Base-by-base conservation (phyloP, 129 eudicot genomes). In the Sambucus nigra region DNA sequence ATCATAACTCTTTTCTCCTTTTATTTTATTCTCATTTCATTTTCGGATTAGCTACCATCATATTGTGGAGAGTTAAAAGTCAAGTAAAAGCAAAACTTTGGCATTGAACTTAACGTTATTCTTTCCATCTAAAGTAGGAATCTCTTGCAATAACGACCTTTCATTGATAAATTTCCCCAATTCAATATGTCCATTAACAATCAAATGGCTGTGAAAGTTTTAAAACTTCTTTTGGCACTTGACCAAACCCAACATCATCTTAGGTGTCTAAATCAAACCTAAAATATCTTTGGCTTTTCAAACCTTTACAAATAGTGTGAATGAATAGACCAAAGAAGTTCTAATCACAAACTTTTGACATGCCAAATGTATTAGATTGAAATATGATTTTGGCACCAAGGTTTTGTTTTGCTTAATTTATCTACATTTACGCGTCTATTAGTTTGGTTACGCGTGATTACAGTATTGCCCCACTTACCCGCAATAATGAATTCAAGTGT, bases 301-400 rank as follows among this genome's bases (percentile, higher is more conserved):
- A 25, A 18, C 40, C 59, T 31, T 53, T 26, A 31, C 13, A 7
- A 53, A 17, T 13, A 53, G 59, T 53, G 24, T 13, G 13, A 31
- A 18, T n/a, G 31, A 53, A 53, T 29, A 28, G 59, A 29, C 59
- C n/a, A n/a, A 53, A 31, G 14, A 42, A 53, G 42, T 32, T 28
- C 9, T 20, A 16, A 21, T 53, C 59, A 53, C 58, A 53, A 31
- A 17, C 59, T 53, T 53, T 53, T 53, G 13, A 28, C 44, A 16
- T 53, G 25, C 45, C 45, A 53, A n/a, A 27, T 53, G 59, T 28
- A 7, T 11, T 31, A 29, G 44, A 53, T 53, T 53, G 45, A 28
- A 53, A 27, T 32, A 3, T 11, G 5, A 1, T 31, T n/a, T n/a
- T n/a, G n/a, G n/a, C n/a, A n/a, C n/a, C n/a, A n/a, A 31, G 10